Percentiles rank a stretch among this genome's conserved stretches.
Conservation (phyloP, 805 yeast genomes). For the Ogataea trehalophila region DNA sequence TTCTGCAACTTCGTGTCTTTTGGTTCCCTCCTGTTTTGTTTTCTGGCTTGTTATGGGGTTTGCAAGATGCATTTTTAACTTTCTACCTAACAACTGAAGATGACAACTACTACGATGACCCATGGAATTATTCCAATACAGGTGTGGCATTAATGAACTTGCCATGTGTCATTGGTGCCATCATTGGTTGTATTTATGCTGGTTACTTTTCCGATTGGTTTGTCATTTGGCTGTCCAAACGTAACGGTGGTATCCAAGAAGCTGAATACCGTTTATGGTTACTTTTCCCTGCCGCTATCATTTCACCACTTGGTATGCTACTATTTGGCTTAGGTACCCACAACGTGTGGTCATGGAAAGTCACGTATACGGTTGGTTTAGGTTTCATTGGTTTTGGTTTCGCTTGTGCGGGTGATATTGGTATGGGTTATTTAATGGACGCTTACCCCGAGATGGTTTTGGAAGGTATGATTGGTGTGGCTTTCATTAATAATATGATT, state of each 20-base stretch:
- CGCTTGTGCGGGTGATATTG: constrained; percentile 69
- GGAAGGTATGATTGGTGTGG: constrained; percentile 68
- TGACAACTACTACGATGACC: constrained; percentile 56
- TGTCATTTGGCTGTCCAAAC: constrained; percentile 55
- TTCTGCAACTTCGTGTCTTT: constrained; percentile 49
- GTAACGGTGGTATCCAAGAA: constrained; percentile 57
- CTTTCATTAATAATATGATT: constrained; percentile 58
- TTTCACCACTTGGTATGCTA: constrained; percentile 58
- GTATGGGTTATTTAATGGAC: constrained; percentile 64
- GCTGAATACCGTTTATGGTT: constrained; percentile 63
- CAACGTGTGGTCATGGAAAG: constrained; percentile 46
- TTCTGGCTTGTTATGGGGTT: constrained; percentile 75
- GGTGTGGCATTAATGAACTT: constrained; percentile 75
- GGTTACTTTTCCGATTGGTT: constrained; percentile 57
- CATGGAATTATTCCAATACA: constrained; percentile 59
- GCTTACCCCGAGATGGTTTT: constrained; percentile 64
- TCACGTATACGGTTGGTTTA: constrained; percentile 50
- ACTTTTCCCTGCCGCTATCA: constrained; percentile 47
- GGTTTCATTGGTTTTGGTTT: constrained; percentile 66
- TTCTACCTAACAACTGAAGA: constrained; percentile 74
- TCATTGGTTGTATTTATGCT: constrained; percentile 62
- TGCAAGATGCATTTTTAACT: constrained; percentile 71
- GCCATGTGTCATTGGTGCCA: constrained; percentile 63
- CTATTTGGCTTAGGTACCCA: constrained; percentile 66
- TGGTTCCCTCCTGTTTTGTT: constrained; percentile 59